Percentiles rank a stretch among this genome's conserved stretches.
phyloP scores from a whole-genome alignment of 2,329 filamentous ascomycete genomes.

The Ophiosphaerella korrae region DNA sequence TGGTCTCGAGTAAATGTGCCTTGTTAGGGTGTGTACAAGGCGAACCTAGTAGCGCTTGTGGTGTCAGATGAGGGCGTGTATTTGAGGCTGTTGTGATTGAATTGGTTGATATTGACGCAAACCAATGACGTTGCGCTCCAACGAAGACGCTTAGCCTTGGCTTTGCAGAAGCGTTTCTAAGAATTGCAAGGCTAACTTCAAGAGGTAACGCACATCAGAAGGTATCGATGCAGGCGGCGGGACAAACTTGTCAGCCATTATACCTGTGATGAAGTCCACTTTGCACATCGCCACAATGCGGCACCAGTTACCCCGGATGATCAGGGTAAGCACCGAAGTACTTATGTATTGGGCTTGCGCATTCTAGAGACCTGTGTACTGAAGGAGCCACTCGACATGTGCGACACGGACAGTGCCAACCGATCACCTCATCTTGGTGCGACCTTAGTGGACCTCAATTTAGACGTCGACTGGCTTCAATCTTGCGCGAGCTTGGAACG shows the following conservation, averaged over 20 bases:
- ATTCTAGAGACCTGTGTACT: no score
- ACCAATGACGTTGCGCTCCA: neutral
- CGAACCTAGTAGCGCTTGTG: neutral
- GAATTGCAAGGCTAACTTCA: neutral
- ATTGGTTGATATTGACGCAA: neutral
- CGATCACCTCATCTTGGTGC: neutral
- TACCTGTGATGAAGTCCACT: neutral
- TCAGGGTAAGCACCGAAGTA: conserved; percentile 4
- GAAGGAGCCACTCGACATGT: neutral
- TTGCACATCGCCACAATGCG: conserved; percentile 3
- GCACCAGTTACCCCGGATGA: neutral
- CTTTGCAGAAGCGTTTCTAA: neutral
- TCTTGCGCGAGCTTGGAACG: neutral
- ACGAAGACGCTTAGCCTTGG: neutral
- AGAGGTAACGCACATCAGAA: no score
- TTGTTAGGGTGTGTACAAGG: neutral
- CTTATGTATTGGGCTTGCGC: neutral
- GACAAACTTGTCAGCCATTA: neutral
- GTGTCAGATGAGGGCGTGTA: neutral
- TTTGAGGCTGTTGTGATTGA: neutral
- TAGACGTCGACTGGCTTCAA: neutral
- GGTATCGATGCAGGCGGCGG: neutral
- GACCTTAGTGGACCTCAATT: neutral
- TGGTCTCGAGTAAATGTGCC: neutral
- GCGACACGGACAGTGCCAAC: neutral